These are phyloP conservation scores for Protostelium mycophagum DNA, from an alignment of 78 protist genomes.

Conservation along the genomic window DNA sequence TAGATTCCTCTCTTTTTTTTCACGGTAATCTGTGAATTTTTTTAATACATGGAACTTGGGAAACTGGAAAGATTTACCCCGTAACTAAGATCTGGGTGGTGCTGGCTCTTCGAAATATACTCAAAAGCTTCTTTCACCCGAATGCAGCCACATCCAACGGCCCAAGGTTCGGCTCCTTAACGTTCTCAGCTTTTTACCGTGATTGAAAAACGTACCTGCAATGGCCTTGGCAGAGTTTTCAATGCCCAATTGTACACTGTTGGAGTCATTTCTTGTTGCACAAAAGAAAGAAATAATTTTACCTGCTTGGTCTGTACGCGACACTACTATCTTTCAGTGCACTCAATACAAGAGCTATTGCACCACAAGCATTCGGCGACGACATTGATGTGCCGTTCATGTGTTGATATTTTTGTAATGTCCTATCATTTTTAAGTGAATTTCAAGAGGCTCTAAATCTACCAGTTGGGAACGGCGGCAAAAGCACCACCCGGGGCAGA, in stretches of 20 bases:
- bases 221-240: constrained; percentile 22
- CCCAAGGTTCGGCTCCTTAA: background rate
- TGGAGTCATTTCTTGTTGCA: background rate
- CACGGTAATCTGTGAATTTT: background rate
- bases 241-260: background rate
- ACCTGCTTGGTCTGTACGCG: background rate
- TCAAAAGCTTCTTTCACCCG: constrained; percentile 11
- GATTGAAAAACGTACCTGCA: background rate
- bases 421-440: background rate
- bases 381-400: constrained; percentile 86
- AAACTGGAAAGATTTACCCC: background rate
- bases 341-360: constrained; percentile 35
- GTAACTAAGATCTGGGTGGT: background rate
- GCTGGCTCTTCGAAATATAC: background rate
- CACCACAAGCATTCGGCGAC: constrained; percentile 57
- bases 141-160: background rate
- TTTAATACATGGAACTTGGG: background rate
- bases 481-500: constrained; percentile 85
- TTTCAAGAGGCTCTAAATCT: constrained; percentile 6
- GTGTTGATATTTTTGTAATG: constrained; percentile 8
- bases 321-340: constrained; percentile 15
- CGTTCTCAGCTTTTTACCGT: background rate
- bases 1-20: too few species aligned
- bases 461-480: constrained; percentile 65
- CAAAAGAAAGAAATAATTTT: background rate